Evolutionary conservation across 805 yeast genomes (phyloP), one percentile per base, ranked within the genome.

Genomic region (Wickerhamiella hasegawae): DNA sequence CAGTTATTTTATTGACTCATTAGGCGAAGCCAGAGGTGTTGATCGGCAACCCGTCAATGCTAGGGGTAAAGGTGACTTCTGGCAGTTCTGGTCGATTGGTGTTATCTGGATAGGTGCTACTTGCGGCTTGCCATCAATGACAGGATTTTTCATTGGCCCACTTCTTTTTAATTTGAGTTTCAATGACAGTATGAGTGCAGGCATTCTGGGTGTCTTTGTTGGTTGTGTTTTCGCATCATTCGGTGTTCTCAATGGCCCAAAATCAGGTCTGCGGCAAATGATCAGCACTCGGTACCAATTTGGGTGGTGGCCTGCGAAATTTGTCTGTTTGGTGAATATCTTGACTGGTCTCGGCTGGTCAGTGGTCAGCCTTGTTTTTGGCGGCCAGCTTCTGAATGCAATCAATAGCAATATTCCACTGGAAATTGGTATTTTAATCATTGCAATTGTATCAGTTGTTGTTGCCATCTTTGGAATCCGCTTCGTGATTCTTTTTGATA

Each of bases 241-340:
- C 50, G 80, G 90, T 51, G 67, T 92, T 3, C 67, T 73, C 4
- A 73, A 83, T 84, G 95, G 95, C 2, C 93, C 94, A 1, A 65
- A 83, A 38, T 79, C 93, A 0, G 95, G 95, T 0, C 70, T 90
- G 43, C 64, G 95, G 48, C 92, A 82, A 50, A 78, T 83, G 84
- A 85, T 82, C 8, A 67, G 80, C 18, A 76, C 84, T 1, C 63
- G 92, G 42, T 81, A 66, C 45, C 59, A 80, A 31, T 83, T 82
- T 53, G 95, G 95, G 1, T 76, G 84, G 73, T 78, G 77, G 76
- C 71, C 74, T 45, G 84, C 82, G 26, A 76, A 78, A 53, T 60
- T 81, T 36, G 78, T 80, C 31, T 74, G 82, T 4, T 53, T 83
- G 30, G 69, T 78, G 26, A 69, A 81, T 31, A 71, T 79, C 39